Base-by-base conservation (phyloP, 805 yeast genomes). In the Nakazawaea wyomingensis region DNA sequence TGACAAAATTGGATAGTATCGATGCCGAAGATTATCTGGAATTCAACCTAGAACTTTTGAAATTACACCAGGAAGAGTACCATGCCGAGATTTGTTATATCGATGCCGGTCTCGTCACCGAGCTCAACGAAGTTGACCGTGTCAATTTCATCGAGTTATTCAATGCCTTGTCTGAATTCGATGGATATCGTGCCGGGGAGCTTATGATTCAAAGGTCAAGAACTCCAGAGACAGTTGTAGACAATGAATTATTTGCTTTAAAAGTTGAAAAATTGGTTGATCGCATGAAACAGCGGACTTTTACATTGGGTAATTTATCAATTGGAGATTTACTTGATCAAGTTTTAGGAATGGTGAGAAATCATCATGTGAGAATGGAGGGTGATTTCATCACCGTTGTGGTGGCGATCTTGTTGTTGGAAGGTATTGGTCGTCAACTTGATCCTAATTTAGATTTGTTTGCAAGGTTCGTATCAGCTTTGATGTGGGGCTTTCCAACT, bases 331-430 rank as follows among this genome's bases (percentile, higher is more conserved):
- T 93, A 45, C 68, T 93, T 45, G 93, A 88, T 52, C 84, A 80
- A 55, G 90, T 91, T 72, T 71, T 93, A 46, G 70, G 81, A 3
- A 89, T 93, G 97, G 98, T 93, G 16, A 70, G 98, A 48, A 68
- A 71, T 9, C 99, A 93, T 61, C 99, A 93, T 61, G 99, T 93
- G 18, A 74, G 96, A 56, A 85, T 93, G 96, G 99, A 93, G 57
- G 95, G 96, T 5, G 99, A 93, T 61, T 93, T 93, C 57, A 81
- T 93, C 34, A 88, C 96, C 24, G 96, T 93, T 19, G 84, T 93
- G n/a, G 88, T 93, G 26, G 96, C 98, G 1, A 89, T 93, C 19
- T 65, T 93, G 43, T 68, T 93, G 43, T 66, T 93, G 45, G 99
- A 93, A 62, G 99, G 99, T 9, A 85, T 93, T 42, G 98, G 99